phyloP scores from a whole-genome alignment of 2,329 filamentous ascomycete genomes.

The Penicillium sp. region DNA sequence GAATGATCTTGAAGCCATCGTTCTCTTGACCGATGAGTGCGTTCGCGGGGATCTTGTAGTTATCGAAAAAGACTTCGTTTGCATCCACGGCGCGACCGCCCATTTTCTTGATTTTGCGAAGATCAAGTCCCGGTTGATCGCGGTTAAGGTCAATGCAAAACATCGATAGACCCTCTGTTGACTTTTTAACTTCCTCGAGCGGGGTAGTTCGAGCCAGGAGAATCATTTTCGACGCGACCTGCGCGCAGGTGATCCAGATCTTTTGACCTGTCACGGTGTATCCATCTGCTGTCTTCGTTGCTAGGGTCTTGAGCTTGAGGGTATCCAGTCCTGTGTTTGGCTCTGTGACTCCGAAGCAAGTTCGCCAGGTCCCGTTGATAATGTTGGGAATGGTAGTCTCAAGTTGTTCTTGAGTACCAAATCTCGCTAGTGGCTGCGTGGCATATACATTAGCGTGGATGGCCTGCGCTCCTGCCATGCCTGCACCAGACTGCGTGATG shows the following conservation, averaged over 20 bases:
- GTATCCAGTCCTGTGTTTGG: slow-evolving; percentile 65
- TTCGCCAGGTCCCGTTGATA: slow-evolving; percentile 68
- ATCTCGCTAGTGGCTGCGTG: slow-evolving; percentile 72
- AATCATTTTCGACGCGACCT: slow-evolving; percentile 81
- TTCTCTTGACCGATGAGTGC: slow-evolving; percentile 71
- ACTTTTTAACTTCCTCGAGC: slow-evolving; percentile 64
- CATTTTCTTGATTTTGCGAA: slow-evolving; percentile 81
- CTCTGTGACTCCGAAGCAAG: slow-evolving; percentile 71
- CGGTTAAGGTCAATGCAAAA: slow-evolving; percentile 79
- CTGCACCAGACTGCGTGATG: slow-evolving; percentile 71
- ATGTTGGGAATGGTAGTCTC: slow-evolving; percentile 67
- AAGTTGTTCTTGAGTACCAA: slow-evolving; percentile 66
- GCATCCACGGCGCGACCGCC: slow-evolving; percentile 78
- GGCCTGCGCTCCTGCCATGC: slow-evolving; percentile 67
- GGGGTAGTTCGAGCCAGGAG: slow-evolving; percentile 75
- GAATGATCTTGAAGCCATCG: slow-evolving; percentile 75
- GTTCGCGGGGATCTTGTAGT: slow-evolving; percentile 65
- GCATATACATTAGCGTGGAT: slow-evolving; percentile 58
- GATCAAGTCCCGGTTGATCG: slow-evolving; percentile 58
- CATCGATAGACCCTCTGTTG: slow-evolving; percentile 73
- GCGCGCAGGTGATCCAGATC: slow-evolving; percentile 86
- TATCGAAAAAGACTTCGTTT: slow-evolving; percentile 86
- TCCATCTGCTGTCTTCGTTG: slow-evolving; percentile 58
- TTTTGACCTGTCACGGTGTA: slow-evolving; percentile 77
- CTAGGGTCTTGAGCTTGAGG: slow-evolving; percentile 66